Base-by-base conservation (phyloP, 768 basidiomycete species). In the Sarcodon aspratus region DNA sequence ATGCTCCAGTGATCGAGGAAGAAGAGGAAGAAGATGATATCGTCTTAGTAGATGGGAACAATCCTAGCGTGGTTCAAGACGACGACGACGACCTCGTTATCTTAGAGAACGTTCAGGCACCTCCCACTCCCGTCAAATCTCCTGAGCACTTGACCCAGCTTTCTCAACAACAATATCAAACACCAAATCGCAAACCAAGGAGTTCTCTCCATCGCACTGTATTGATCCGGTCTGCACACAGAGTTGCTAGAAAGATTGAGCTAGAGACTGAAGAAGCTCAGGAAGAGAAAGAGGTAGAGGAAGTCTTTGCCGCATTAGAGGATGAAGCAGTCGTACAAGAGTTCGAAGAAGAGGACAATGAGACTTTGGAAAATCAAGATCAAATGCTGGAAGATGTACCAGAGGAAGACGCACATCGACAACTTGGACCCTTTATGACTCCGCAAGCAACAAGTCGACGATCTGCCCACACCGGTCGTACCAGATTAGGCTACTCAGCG, bases 61-160 rank as follows among this genome's bases (percentile, higher is more conserved):
- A 77, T 54, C 82, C 83, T 3, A 73, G 75, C 12, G 82, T 86
- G 7, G 73, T 85, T 0, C 76, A 85, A 55, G 82, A 84, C 49
- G 84, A 79, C 33, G 70, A 68, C 46, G 85, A 84, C 50, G 27
- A 63, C 52, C 74, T 86, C 34, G 73, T 86, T 38, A 84, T 87
- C 49, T 65, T 86, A 13, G 85, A 87, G 58, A 76, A 80, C 47
- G 73, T 84, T n/a, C 48, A 51, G 27, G 48, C 38, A 46, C 40
- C 50, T 15, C 21, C 21, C 21, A 13, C 33, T 3, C 18, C 51
- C 46, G n/a, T 48, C 21, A 48, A 53, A 31, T 15, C 50, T 36
- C 32, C 54, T n/a, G 49, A 54, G 9, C 50, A 51, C 33, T 47
- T 42, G 13, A 48, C 54, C 7, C 42, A 36, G 17, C 50, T 44